Evolutionary conservation across 164 flowering plant species (phyloP).

Genomic region (Aristolochia californica): DNA sequence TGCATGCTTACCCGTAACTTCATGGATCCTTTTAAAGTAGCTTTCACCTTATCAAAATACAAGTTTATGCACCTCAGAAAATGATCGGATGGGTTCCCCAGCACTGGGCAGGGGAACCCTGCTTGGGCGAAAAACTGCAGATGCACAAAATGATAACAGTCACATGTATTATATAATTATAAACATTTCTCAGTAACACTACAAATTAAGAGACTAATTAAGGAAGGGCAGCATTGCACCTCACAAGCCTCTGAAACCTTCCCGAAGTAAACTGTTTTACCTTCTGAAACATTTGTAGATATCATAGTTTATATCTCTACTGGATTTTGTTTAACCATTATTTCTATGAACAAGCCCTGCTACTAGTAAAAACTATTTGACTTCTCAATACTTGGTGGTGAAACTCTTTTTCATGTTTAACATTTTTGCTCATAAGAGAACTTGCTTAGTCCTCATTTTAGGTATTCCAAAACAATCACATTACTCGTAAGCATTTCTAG

Average conservation of each 20-base stretch:
- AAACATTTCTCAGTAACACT: background rate
- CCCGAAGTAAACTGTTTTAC: slow-evolving; percentile 87
- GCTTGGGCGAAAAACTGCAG: slow-evolving; percentile 89
- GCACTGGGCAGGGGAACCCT: slow-evolving; percentile 94
- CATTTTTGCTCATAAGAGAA: too few species aligned
- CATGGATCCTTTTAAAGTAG: slow-evolving; percentile 86
- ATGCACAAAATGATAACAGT: background rate
- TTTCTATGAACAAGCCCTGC: too few species aligned
- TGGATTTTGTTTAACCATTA: too few species aligned
- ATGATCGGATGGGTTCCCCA: slow-evolving; percentile 95
- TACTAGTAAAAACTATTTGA: too few species aligned
- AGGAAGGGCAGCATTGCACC: slow-evolving; percentile 15
- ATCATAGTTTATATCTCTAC: too few species aligned
- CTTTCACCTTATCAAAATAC: slow-evolving; percentile 93
- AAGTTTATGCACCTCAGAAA: slow-evolving; percentile 85
- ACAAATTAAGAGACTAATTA: too few species aligned
- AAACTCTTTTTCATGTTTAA: too few species aligned
- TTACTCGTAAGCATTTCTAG: too few species aligned
- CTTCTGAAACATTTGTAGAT: too few species aligned
- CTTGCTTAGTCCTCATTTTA: too few species aligned
- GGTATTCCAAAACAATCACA: too few species aligned
- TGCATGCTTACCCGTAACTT: slow-evolving; percentile 69
- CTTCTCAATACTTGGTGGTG: too few species aligned
- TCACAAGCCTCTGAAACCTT: slow-evolving; percentile 78
- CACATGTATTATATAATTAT: background rate